Evolutionary conservation across 306 rosid genomes (phyloP).

Genomic region (Crataegus laevigata): DNA sequence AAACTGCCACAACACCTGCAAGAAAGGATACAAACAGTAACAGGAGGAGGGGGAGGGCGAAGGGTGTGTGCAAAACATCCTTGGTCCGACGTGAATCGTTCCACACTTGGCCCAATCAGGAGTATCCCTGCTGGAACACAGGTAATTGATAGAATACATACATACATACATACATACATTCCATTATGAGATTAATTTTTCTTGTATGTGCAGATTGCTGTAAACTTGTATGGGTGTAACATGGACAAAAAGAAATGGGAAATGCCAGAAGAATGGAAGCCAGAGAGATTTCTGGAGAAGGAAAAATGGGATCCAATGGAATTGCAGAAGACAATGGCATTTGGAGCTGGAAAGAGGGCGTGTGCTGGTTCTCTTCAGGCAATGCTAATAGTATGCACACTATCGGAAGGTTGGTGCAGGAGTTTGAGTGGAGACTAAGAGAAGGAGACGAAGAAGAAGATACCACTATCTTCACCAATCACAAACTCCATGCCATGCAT

Average conservation of each 20-base stretch:
- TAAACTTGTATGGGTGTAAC: constrained; percentile 37
- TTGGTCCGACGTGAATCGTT: no score
- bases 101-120: no score
- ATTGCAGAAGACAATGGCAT: constrained; percentile 73
- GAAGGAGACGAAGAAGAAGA: constrained; percentile 64
- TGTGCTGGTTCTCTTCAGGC: constrained; percentile 83
- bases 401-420: constrained; percentile 63
- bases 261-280: constrained; percentile 58
- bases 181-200: no score
- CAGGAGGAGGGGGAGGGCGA: no score
- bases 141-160: constrained; percentile 21
- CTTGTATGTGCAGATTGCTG: neutral
- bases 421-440: constrained; percentile 58
- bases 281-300: constrained; percentile 72
- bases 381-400: constrained; percentile 41
- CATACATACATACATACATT: no score
- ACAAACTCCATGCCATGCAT: constrained; percentile 53
- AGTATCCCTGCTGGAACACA: constrained; percentile 80
- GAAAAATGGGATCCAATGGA: constrained; percentile 42
- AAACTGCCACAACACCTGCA: no score
- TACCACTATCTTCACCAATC: constrained; percentile 66
- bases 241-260: constrained; percentile 69
- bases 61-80: no score
- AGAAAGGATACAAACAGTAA: no score
- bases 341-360: constrained; percentile 80